These are phyloP conservation scores for Acanthamoeba sp. DNA, from an alignment of 208 protist genomes.

Conservation along the genomic window DNA sequence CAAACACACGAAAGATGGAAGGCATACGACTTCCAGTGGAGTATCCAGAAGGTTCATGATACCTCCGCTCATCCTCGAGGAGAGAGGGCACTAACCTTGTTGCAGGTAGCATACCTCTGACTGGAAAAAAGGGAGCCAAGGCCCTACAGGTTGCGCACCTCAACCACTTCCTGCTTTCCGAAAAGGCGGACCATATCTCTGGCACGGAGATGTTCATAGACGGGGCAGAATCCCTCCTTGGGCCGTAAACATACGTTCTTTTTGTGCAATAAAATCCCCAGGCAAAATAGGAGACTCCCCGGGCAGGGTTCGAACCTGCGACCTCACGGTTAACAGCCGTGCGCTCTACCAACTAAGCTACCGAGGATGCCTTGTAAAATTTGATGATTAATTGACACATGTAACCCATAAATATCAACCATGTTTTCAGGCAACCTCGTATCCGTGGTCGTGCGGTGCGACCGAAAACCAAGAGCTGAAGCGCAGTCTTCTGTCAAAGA, in stretches of 20 bases:
- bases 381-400: too few species aligned
- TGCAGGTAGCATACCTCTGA: conserved; percentile 57
- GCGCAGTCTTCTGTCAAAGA: background rate
- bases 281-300: background rate
- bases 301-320: background rate
- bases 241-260: background rate
- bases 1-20: background rate
- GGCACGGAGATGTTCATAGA: conserved; percentile 66
- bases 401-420: too few species aligned
- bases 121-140: conserved; percentile 31
- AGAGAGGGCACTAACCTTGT: too few species aligned
- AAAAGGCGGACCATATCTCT: conserved; percentile 50
- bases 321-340: too few species aligned
- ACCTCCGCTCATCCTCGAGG: too few species aligned
- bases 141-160: conserved; percentile 55
- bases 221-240: conserved; percentile 66
- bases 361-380: background rate
- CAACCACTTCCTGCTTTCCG: conserved; percentile 56
- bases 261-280: too few species aligned
- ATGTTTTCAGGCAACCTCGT: too few species aligned
- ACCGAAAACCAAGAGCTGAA: background rate
- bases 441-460: background rate
- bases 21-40: conserved; percentile 14
- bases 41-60: conserved; percentile 54
- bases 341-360: background rate